Base-by-base conservation (phyloP, 1,284 basidiomycete genomes). In the Malassezia brasiliensis region DNA sequence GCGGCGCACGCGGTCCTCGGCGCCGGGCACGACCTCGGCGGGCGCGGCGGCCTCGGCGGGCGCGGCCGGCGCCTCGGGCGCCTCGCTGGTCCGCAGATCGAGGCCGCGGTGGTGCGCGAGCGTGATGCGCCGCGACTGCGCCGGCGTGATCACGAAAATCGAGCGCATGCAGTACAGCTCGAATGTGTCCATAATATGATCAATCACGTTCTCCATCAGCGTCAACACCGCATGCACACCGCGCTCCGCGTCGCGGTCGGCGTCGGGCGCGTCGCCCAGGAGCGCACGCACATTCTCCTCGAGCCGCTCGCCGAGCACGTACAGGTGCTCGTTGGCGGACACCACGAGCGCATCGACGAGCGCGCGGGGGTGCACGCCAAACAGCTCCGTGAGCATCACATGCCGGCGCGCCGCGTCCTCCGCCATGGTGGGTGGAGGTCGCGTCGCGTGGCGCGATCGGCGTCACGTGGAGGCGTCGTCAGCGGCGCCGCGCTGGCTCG, bases 181-280 rank as follows among this genome's bases (percentile, higher is more conserved):
- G 30, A 71, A 67, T 1, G 69, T 68, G 47, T 74, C 72, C 50
- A 72, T 62, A 3, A 65, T 68, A 50, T 72, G 68, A 45, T 74
- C 72, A 17, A 74, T 57, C 17, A 66, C 60, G 52, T 74, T 68
- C 53, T 74, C 72, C 50, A 74, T 56, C 17, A 74, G 55, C 32
- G 72, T 74, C 42, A 65, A 34, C 19, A 74, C 62, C 11, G 59
- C 53, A 52, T 74, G 72, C 20, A 68, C 61, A 2, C 68, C 68
- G 48, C 56, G 62, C 47, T 69, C 70, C 0, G 65, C 67, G 38
- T 67, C 62, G 15, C 62, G 50, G 22, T 65, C 69, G 1, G 63
- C 66, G 2, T 67, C 54, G 1, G 59, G 55, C 2, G 56, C 30
- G 30, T 59, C 52, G 25, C 58, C 46, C 6, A 74, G 41, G 22